phyloP scores from a whole-genome alignment of 768 basidiomycete species.

The Coprinopsis strossmayeri region DNA sequence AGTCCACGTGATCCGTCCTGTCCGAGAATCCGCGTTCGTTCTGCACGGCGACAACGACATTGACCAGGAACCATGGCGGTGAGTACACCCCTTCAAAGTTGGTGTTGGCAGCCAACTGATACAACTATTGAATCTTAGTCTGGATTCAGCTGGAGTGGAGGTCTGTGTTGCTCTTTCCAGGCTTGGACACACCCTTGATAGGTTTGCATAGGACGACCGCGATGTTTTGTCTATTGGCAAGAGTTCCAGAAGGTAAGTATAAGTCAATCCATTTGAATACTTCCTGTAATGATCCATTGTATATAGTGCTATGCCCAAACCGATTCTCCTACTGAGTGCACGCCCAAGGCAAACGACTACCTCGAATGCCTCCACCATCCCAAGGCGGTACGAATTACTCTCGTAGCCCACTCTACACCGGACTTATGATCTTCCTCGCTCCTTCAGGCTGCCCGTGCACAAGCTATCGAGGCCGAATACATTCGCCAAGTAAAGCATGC shows the following conservation, averaged over 20 bases:
- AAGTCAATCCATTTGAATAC: neutral
- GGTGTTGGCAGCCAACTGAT: too few species aligned
- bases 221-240: slow-evolving; percentile 92
- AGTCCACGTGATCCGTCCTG: neutral
- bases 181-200: neutral
- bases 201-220: slow-evolving; percentile 53
- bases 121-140: slow-evolving; percentile 25
- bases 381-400: slow-evolving; percentile 61
- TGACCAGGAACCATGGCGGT: slow-evolving; percentile 16
- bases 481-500: slow-evolving; percentile 58
- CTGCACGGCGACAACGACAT: slow-evolving; percentile 4
- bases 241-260: slow-evolving; percentile 66
- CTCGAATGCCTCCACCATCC: slow-evolving; percentile 85
- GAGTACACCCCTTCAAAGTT: slow-evolving; percentile 6
- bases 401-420: neutral
- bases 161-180: slow-evolving; percentile 18
- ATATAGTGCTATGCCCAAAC: slow-evolving; percentile 79
- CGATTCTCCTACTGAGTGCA: slow-evolving; percentile 69
- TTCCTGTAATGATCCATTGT: slow-evolving; percentile 7
- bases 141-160: slow-evolving; percentile 41
- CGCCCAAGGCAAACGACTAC: slow-evolving; percentile 74
- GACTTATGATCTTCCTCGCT: neutral
- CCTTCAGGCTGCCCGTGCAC: slow-evolving; percentile 42
- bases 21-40: slow-evolving; percentile 2
- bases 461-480: slow-evolving; percentile 66